A percentile compares a stretch with the other conserved stretches of the same genome.
Evolutionary conservation across 2,329 filamentous ascomycete genomes (phyloP).

Genomic region (Ascochyta koolunga): DNA sequence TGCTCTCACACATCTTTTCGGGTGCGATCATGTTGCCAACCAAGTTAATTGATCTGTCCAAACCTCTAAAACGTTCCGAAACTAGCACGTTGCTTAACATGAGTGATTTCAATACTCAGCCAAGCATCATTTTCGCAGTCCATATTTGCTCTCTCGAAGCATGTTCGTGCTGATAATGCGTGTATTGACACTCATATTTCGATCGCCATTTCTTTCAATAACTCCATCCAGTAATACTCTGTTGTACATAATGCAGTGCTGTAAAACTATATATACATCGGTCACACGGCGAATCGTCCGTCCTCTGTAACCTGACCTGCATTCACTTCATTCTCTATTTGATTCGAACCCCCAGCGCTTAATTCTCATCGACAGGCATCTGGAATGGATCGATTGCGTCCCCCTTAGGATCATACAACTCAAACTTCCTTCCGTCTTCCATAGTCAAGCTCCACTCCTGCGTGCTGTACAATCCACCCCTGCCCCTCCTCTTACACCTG

Average conservation of each 20-base stretch:
- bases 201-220: not conserved
- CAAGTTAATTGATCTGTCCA: too few species aligned
- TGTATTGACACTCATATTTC: too few species aligned
- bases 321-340: not conserved
- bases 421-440: constrained; percentile 69
- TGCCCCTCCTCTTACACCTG: constrained; percentile 72
- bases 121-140: too few species aligned
- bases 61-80: too few species aligned
- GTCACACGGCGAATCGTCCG: constrained; percentile 14
- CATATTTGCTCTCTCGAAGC: too few species aligned
- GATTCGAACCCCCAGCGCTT: not conserved
- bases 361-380: constrained; percentile 33
- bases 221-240: not conserved
- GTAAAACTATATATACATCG: constrained; percentile 25
- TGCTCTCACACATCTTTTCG: too few species aligned
- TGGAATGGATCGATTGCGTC: constrained; percentile 67
- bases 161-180: too few species aligned
- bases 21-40: too few species aligned
- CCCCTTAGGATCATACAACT: constrained; percentile 71
- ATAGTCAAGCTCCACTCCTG: constrained; percentile 85
- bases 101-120: too few species aligned
- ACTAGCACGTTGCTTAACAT: too few species aligned
- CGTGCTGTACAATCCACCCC: constrained; percentile 79
- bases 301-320: not conserved
- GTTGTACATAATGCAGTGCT: constrained; percentile 16